Base-by-base conservation (phyloP, 768 basidiomycete genomes). In the Xerocomellus dryophilus region DNA sequence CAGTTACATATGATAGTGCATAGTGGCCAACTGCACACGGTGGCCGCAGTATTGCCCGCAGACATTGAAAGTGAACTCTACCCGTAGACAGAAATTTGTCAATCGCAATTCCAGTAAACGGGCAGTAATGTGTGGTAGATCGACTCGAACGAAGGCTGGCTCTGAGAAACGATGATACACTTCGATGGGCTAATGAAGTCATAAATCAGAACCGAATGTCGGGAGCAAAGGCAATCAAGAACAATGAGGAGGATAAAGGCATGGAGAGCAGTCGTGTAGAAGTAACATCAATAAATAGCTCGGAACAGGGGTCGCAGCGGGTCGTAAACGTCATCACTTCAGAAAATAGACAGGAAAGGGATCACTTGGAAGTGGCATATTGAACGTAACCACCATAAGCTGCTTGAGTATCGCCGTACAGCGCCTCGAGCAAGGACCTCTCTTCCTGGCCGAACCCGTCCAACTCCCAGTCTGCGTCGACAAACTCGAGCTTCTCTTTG, bases 311-410 rank as follows among this genome's bases (percentile, higher is more conserved):
- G 6, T 55, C 31, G 23, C 40, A 10, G 20, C 39, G 15, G 1
- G 31, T 41, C 29, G 25, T 18, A 21, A 21, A 9, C 14, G 7
- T 36, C 15, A 29, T 6, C 4, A 25, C 15, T 32, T n/a, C n/a
- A 23, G 5, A n/a, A 46, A 45, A n/a, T 2, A 12, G 9, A 47
- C 1, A 9, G 32, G 41, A 20, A 11, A 29, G 18, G 29, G 4
- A 9, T 56, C 54, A 64, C 23, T 39, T 47, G n/a, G 50, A 53
- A 57, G 50, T n/a, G 8, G 4, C 12, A 18, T 56, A 43, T 21
- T 51, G 51, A 5, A 38, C 7, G 35, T 58, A 71, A 23, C 65
- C 69, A n/a, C 53, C 44, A 18, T 69, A 70, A 12, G 69, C 69
- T 12, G 57, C 53, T 11, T 58, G 57, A 10, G 68, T 48, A 31